Evolutionary conservation across 257 asterid genomes (phyloP).

Genomic region (Solanum neorickii): DNA sequence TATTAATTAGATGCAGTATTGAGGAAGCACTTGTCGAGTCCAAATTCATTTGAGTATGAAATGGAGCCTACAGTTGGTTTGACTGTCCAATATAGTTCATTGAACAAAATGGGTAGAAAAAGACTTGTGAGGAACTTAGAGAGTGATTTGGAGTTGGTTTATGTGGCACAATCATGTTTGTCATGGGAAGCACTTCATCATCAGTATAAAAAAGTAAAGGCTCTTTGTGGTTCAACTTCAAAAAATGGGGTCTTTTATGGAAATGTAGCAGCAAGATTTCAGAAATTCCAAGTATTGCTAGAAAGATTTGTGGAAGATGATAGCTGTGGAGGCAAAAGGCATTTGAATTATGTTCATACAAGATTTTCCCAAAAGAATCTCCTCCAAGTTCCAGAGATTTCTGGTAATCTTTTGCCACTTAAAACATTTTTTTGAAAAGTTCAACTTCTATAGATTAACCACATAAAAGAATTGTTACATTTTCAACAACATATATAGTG

Average conservation of each 20-base stretch:
- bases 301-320: slow-evolving; percentile 48
- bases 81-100: background rate
- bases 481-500: background rate
- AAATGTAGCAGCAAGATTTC: slow-evolving; percentile 22
- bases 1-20: slow-evolving; percentile 23
- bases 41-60: background rate
- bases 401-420: slow-evolving; percentile 18
- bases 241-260: slow-evolving; percentile 10
- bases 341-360: slow-evolving; percentile 12
- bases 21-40: background rate
- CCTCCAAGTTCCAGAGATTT: slow-evolving; percentile 42
- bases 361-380: slow-evolving; percentile 31
- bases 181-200: slow-evolving; percentile 56
- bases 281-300: slow-evolving; percentile 25
- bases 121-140: slow-evolving; percentile 32
- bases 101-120: slow-evolving; percentile 17
- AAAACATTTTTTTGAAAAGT: background rate
- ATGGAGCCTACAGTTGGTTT: background rate
- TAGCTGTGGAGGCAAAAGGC: slow-evolving; percentile 9
- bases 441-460: background rate
- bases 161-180: slow-evolving; percentile 48
- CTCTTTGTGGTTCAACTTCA: slow-evolving; percentile 1
- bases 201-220: slow-evolving; percentile 34
- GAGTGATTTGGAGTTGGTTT: slow-evolving; percentile 46
- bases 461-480: background rate